Evolutionary conservation across 352 stramenopile genomes (phyloP).

Genomic region (Pythium vanterpoolii): DNA sequence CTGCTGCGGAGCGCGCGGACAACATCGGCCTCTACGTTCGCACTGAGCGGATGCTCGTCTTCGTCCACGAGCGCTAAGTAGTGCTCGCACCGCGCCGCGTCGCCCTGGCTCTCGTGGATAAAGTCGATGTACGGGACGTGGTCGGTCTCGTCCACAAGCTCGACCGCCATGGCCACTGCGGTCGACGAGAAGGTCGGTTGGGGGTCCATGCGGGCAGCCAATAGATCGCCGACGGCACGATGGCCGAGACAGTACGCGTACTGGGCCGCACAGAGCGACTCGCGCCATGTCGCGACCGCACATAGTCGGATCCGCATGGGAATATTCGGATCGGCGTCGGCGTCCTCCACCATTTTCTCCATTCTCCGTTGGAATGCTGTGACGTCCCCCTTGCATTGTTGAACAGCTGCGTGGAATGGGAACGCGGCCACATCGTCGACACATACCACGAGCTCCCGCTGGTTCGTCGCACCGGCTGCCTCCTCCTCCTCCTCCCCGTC

Average conservation of each 20-base stretch:
- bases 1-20: conserved; percentile 4
- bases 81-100: conserved; percentile 2
- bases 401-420: conserved; percentile 19
- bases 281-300: neutral
- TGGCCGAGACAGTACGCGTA: conserved; percentile 28
- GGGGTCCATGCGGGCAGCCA: conserved; percentile 10
- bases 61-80: conserved; percentile 5
- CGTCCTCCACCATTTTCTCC: neutral
- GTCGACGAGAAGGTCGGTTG: neutral
- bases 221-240: conserved; percentile 10
- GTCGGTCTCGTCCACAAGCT: conserved; percentile 6
- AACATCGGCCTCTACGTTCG: conserved; percentile 1
- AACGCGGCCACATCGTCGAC: conserved; percentile 21
- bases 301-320: conserved; percentile 10
- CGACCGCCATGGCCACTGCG: neutral
- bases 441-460: conserved; percentile 15
- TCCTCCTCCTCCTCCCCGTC: neutral
- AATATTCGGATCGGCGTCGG: conserved; percentile 5
- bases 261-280: conserved; percentile 2
- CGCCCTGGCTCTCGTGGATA: conserved; percentile 10
- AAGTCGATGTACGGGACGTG: conserved; percentile 11
- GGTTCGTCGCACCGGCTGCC: neutral
- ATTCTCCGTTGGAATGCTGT: conserved; percentile 3
- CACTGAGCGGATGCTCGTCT: neutral
- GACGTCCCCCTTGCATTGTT: conserved; percentile 4